Conservation (phyloP, 176 grass and related monocot genomes). For the Oryza officinalis region DNA sequence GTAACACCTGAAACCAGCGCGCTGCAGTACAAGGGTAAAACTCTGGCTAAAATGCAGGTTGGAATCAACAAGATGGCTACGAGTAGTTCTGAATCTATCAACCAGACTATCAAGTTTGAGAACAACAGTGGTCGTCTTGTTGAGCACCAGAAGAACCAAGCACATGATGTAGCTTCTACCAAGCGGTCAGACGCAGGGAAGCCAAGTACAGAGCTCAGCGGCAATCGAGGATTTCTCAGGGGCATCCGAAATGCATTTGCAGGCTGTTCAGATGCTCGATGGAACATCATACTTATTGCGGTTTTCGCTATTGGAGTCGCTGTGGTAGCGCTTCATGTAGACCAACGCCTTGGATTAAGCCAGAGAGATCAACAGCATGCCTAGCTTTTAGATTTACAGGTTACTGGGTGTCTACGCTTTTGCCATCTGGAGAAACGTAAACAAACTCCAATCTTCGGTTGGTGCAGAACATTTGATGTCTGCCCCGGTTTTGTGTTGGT, state of each 20-base stretch:
- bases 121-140: slow-evolving; percentile 40
- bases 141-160: slow-evolving; percentile 34
- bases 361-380: background rate
- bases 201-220: background rate
- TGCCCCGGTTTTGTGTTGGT: slow-evolving; percentile 15
- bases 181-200: slow-evolving; percentile 32
- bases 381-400: slow-evolving; percentile 27
- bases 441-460: background rate
- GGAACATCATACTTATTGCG: slow-evolving; percentile 33
- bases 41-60: background rate
- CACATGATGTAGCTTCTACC: slow-evolving; percentile 16
- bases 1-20: background rate
- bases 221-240: slow-evolving; percentile 29
- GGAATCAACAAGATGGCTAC: slow-evolving; percentile 59
- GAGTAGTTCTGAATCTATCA: slow-evolving; percentile 59
- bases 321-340: slow-evolving; percentile 37
- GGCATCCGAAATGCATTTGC: slow-evolving; percentile 16
- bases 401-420: background rate
- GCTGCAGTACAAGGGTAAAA: no score
- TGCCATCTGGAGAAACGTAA: background rate
- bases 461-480: slow-evolving; percentile 8
- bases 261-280: slow-evolving; percentile 38
- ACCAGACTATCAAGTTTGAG: slow-evolving; percentile 51
- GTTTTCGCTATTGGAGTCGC: slow-evolving; percentile 47
- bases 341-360: background rate